Conservation (phyloP, 2,329 filamentous ascomycete genomes). For the Botrytis byssoidea region DNA sequence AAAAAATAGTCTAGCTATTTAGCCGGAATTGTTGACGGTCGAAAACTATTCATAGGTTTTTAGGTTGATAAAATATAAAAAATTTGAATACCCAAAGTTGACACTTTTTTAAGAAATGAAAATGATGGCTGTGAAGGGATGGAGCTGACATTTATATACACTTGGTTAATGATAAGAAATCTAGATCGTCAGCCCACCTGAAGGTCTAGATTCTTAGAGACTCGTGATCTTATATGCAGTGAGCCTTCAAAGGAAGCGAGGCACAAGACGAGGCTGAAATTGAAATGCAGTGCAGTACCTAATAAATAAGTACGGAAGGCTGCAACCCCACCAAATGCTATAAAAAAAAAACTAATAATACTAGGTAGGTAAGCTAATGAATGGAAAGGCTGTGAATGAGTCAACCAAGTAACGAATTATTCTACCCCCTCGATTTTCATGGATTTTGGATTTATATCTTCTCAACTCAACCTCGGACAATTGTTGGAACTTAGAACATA, state of each 20-base stretch:
- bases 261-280: background rate
- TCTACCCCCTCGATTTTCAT: background rate
- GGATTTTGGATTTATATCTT: background rate
- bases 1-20: background rate
- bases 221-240: conserved; percentile 6
- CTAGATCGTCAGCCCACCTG: conserved; percentile 18
- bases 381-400: conserved; percentile 12
- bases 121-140: background rate
- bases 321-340: background rate
- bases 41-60: background rate
- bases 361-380: background rate
- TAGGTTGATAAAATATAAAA: background rate
- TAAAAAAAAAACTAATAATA: background rate
- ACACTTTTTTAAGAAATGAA: background rate
- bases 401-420: background rate
- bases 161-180: background rate
- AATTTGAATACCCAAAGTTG: background rate
- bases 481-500: background rate
- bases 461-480: background rate
- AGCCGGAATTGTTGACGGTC: background rate
- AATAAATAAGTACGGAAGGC: conserved; percentile 3
- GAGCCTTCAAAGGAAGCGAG: conserved; percentile 6
- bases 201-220: conserved; percentile 17
- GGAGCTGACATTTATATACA: conserved; percentile 4
- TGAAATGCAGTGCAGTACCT: background rate